Base-by-base conservation (phyloP, 345 rosid species). In the Salix dunnii region DNA sequence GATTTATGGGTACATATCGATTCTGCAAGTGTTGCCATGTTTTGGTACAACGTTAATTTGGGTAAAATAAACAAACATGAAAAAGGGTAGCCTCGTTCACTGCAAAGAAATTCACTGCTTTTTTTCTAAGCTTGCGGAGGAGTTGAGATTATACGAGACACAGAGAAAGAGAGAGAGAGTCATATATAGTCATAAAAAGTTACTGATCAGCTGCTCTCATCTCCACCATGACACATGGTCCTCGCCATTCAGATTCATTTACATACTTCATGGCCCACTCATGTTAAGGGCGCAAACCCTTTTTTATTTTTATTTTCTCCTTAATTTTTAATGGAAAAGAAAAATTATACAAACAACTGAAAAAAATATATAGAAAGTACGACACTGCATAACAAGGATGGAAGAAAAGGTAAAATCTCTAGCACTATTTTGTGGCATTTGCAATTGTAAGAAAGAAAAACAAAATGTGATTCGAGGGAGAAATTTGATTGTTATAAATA, bases 111-210 rank as follows among this genome's bases (percentile, higher is more conserved):
- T 71, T 71, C 65, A 68, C 69, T 71, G 25, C 81, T 76, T 82
- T 82, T 82, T 68, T 76, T 75, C 87, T 78, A 76, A 70, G 86
- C 75, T 83, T 70, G 84, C 81, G 87, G 86, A 84, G 81, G 81
- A 78, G 82, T 85, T 76, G 78, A 85, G 85, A 83, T 63, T 76
- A 75, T 77, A 78, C 81, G 82, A 77, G 83, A 35, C 80, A 78
- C 58, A 72, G 82, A 70, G 70, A 74, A 18, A 65, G 51, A 73
- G 35, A 62, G 38, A 38, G 35, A 62, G 36, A 66, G 61, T 36
- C 53, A 68, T 46, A 60, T 70, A 63, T 51, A 77, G 71, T 70
- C 75, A 49, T 33, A 77, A 77, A 49, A 49, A 64, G 68, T 77
- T 76, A 66, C 77, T 74, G 71, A 67, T 82, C 86, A 78, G 84